Evolutionary conservation across 116 monocot species (phyloP).

Genomic region (Cymodocea nodosa): DNA sequence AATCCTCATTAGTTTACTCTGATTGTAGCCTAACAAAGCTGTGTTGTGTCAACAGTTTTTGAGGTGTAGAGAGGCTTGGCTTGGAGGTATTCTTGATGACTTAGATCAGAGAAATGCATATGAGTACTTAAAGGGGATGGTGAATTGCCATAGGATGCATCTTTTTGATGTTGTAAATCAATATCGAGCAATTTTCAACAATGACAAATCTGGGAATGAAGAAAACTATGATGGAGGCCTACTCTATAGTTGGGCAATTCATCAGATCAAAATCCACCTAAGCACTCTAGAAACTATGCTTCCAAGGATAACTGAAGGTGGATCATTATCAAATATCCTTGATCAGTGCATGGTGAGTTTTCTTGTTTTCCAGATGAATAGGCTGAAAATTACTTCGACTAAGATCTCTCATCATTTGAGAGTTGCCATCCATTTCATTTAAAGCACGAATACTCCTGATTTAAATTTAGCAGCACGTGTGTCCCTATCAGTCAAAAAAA

Average conservation of each 20-base stretch:
- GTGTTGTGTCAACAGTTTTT: constrained; percentile 52
- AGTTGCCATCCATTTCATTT: neutral
- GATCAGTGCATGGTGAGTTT: constrained; percentile 91
- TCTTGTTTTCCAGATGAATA: neutral
- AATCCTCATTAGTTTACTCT: neutral
- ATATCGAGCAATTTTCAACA: constrained; percentile 85
- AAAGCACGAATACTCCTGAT: neutral
- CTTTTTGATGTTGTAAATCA: constrained; percentile 97
- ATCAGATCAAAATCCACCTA: constrained; percentile 76
- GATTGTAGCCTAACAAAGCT: neutral
- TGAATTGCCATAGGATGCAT: constrained; percentile 79
- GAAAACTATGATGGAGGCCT: constrained; percentile 94
- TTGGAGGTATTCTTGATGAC: constrained; percentile 84
- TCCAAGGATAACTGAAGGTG: constrained; percentile 84
- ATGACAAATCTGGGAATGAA: constrained; percentile 88
- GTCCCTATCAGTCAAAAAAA: too few species aligned
- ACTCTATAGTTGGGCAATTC: constrained; percentile 98
- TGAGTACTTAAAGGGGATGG: constrained; percentile 89
- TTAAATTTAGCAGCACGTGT: neutral
- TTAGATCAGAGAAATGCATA: constrained; percentile 90
- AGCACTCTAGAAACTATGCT: constrained; percentile 82
- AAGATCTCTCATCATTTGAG: too few species aligned
- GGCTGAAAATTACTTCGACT: neutral
- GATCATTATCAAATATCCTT: constrained; percentile 73
- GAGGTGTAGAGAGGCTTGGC: constrained; percentile 98